phyloP scores from a whole-genome alignment of 331 rosid genomes.

The Quercus lobata region DNA sequence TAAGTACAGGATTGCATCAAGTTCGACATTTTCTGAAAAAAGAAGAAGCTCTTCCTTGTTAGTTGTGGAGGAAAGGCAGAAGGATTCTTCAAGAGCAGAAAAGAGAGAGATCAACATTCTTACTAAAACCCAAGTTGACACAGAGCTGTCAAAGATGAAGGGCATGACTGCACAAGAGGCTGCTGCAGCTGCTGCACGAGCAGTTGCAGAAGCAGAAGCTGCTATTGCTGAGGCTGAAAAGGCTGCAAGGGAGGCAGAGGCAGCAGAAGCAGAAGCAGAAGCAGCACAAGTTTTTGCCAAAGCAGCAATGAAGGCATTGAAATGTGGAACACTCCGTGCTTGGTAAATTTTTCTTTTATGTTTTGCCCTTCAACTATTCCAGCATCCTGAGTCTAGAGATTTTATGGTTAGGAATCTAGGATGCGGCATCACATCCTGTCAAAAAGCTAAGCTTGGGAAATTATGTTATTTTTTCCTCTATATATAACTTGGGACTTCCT shows the following conservation, averaged over 20 bases:
- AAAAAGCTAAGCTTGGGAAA: neutral
- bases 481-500: neutral
- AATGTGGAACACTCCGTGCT: constrained; percentile 50
- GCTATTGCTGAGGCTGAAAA: constrained; percentile 89
- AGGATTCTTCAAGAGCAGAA: constrained; percentile 47
- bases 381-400: constrained; percentile 3
- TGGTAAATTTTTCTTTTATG: constrained; percentile 33
- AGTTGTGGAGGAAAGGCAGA: constrained; percentile 49
- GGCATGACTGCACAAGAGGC: constrained; percentile 85
- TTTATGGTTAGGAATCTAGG: neutral
- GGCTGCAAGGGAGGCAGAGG: constrained; percentile 93
- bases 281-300: constrained; percentile 88
- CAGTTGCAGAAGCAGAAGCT: constrained; percentile 92
- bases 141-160: constrained; percentile 66
- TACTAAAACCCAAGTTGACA: constrained; percentile 67
- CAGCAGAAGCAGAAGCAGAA: constrained; percentile 93
- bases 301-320: constrained; percentile 85
- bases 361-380: neutral
- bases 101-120: constrained; percentile 46
- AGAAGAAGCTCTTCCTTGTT: constrained; percentile 51
- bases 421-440: neutral
- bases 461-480: neutral
- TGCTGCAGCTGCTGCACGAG: constrained; percentile 85
- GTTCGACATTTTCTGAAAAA: constrained; percentile 50
- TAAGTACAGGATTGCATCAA: constrained; percentile 63